Conservation (phyloP, 2,329 filamentous ascomycete genomes). For the Penicillium aurantiogriseum region DNA sequence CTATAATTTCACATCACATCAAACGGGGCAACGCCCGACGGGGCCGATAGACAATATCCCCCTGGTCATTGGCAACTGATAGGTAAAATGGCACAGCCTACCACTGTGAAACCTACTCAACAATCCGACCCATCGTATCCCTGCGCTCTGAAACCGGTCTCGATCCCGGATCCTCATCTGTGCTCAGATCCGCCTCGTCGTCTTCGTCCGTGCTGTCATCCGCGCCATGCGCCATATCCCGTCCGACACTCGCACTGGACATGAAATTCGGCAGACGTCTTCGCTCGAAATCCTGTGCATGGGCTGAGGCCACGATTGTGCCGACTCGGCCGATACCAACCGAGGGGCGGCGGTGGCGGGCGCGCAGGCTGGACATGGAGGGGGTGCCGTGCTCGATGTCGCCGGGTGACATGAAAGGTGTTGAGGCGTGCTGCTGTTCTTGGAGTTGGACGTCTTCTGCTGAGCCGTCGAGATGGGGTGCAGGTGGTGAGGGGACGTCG, state of each 20-base stretch:
- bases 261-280: conserved; percentile 56
- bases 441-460: conserved; percentile 28
- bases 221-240: conserved; percentile 32
- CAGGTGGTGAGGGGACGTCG: conserved; percentile 40
- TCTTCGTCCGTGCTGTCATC: conserved; percentile 42
- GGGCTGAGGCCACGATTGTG: conserved; percentile 75
- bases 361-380: conserved; percentile 25
- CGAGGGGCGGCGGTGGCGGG: conserved; percentile 29
- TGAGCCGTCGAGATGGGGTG: conserved; percentile 15
- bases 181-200: conserved; percentile 33
- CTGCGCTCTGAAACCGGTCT: not conserved
- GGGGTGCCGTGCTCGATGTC: conserved; percentile 33
- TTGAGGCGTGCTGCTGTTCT: conserved; percentile 21
- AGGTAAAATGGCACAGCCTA: not conserved
- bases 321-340: conserved; percentile 54
- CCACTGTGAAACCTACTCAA: conserved; percentile 1
- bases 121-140: conserved; percentile 6
- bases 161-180: conserved; percentile 27
- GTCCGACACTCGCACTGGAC: conserved; percentile 35
- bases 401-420: conserved; percentile 18
- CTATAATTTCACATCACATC: conserved; percentile 3
- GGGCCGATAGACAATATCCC: not conserved
- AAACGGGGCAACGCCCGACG: not conserved
- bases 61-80: not conserved
- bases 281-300: conserved; percentile 89